These are phyloP conservation scores for Fusarium sp. DNA, from an alignment of 2,329 filamentous ascomycete species.

Conservation along the genomic window DNA sequence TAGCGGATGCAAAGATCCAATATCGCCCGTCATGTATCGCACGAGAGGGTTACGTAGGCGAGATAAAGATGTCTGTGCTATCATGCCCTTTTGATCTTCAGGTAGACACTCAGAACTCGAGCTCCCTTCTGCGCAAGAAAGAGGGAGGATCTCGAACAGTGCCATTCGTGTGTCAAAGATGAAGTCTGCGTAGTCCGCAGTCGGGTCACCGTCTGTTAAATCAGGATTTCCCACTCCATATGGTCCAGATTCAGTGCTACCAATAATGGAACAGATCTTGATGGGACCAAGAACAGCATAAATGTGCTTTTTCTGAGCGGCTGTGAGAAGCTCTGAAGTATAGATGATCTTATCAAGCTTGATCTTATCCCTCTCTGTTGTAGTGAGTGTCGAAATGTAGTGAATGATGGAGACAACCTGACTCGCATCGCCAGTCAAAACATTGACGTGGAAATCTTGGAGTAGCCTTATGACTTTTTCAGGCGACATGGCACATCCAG, in stretches of 20 bases:
- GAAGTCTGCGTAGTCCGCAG: conserved; percentile 46
- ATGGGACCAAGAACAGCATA: conserved; percentile 45
- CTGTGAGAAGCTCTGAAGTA: conserved; percentile 55
- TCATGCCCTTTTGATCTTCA: conserved; percentile 50
- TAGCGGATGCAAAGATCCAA: conserved; percentile 54
- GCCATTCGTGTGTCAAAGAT: conserved; percentile 52
- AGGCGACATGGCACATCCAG: conserved; percentile 46
- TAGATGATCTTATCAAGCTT: conserved; percentile 56
- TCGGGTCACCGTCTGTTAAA: conserved; percentile 33
- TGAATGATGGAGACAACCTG: conserved; percentile 53
- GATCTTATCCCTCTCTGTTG: conserved; percentile 38
- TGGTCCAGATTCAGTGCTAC: conserved; percentile 56
- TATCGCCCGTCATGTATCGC: conserved; percentile 56
- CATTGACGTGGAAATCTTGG: conserved; percentile 50
- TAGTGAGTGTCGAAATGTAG: conserved; percentile 47
- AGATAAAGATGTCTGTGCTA: conserved; percentile 56
- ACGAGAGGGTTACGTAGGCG: conserved; percentile 57
- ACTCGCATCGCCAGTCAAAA: conserved; percentile 52
- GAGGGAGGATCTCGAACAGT: conserved; percentile 52
- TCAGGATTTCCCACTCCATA: conserved; percentile 50
- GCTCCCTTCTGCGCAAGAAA: conserved; percentile 9
- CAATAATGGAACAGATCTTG: conserved; percentile 54
- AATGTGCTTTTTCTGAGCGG: conserved; percentile 49
- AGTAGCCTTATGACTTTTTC: conserved; percentile 44
- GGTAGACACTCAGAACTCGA: conserved; percentile 27